Percentiles rank a stretch among this genome's conserved stretches.
These are phyloP conservation scores for Lasiosphaeria miniovina DNA, from an alignment of 495 filamentous ascomycete species.

Conservation along the genomic window DNA sequence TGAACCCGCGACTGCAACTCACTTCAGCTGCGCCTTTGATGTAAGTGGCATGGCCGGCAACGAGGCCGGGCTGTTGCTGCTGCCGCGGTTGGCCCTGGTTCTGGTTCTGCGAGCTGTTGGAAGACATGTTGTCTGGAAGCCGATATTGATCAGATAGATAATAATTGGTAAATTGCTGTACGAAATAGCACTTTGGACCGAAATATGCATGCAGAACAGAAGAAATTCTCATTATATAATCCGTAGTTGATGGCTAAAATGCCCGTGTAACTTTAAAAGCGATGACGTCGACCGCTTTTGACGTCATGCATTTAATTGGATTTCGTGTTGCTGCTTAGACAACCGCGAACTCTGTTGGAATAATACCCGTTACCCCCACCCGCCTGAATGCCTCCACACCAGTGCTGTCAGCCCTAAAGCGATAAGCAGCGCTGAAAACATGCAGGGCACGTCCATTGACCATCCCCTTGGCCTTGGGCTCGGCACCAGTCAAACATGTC, in stretches of 20 bases:
- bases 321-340: background rate
- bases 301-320: background rate
- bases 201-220: background rate
- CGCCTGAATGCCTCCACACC: no score
- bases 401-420: no score
- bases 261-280: background rate
- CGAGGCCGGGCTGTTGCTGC: slow-evolving; percentile 35
- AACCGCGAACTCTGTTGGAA: background rate
- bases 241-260: background rate
- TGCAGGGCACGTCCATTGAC: no score
- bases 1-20: background rate
- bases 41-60: slow-evolving; percentile 44
- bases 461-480: no score
- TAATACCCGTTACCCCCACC: no score
- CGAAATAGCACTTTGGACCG: no score
- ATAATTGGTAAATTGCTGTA: no score
- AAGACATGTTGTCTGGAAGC: slow-evolving; percentile 7
- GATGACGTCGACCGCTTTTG: slow-evolving; percentile 1
- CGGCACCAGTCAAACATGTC: no score
- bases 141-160: no score
- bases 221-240: background rate
- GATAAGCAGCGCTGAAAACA: no score
- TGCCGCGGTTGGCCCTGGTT: no score
- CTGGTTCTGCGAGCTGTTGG: slow-evolving; percentile 15
- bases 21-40: slow-evolving; percentile 50